Base-by-base conservation (phyloP, 371 early-diverging fungal genomes). In the Batkoa obscura region DNA sequence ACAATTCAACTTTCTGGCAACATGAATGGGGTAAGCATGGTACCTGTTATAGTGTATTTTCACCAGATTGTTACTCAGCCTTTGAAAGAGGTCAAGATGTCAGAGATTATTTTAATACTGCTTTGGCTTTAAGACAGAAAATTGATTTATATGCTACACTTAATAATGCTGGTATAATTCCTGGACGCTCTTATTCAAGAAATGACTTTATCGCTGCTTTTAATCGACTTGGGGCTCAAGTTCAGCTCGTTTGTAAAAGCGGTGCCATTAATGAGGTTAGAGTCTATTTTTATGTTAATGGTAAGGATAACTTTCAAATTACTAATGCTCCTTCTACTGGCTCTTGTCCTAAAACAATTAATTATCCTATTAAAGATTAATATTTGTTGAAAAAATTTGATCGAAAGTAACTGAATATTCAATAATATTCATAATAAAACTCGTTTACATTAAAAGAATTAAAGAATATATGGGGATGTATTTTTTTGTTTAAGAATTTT, bases 1-100 rank as follows among this genome's bases (percentile, higher is more conserved):
- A 73, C 53, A 62, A 63, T 59, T 62, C 62, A 33, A 56, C 55
- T 2, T 66, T 68, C 62, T 68, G 68, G 68, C 17, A 43, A 10
- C 84, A 86, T 62, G 84, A 86, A 60, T 86, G 83, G 82, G 69
- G 66, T 64, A 86, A 86, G 72, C 87, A 86, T 66, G 86, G 84
- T 34, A 83, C 83, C 31, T 86, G 86, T 64, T 69, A 81, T 8
- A 70, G 78, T 0, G 79, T 74, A 3, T 59, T 82, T 52, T 73
- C 71, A 10, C 83, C 84, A 13, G 33, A 50, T 5, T 86, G 86
- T 70, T 72, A 66, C 50, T 66, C 62, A 31, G 52, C 56, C 41
- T 56, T 32, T 55, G 46, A 54, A 34, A 56, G 69, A 50, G 59
- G 74, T 57, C 64, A 74, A 13, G 84, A 83, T 62, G 73, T 80